Base-by-base conservation (phyloP, 352 stramenopile genomes). In the Phytophthora citrophthora region DNA sequence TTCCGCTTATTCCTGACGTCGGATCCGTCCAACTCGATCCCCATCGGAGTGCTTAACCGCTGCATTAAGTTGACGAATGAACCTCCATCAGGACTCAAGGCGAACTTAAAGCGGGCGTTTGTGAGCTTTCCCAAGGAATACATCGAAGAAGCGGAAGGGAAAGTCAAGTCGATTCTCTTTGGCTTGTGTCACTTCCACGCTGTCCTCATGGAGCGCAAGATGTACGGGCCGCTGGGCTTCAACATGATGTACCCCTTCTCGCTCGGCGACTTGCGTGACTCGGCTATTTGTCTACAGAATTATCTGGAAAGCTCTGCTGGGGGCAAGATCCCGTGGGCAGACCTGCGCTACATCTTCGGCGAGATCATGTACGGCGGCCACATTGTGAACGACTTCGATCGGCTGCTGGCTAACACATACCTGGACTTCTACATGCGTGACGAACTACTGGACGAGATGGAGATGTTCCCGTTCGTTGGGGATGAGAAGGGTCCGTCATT, bases 221-320 rank as follows among this genome's bases (percentile, higher is more conserved):
- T 98, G 79, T 99, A 98, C 70, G 96, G 96, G 4, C 93, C 96
- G 12, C 93, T 98, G 55, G 96, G 96, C n/a, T 99, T 98, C 81
- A 99, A 99, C 67, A 99, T 99, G 95, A 98, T 98, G 78, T 99
- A 99, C 66, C 96, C 96, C 5, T 99, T 99, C 74, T 98, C 91
- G 23, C 91, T 98, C 48, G 96, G 96, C 13, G 97, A 99, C 68
- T 79, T 99, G 52, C 90, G 92, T 34, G 96, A 99, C 71, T 98
- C 90, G 27, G 91, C 95, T 3, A 97, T 97, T 54, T 98, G 91
- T 44, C 70, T 99, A 39, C 83, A 94, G 60, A 99, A 99, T 69
- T 99, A 99, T 56, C 95, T 99, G 63, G 97, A 99, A 51, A 99
- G 97, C 69, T 97, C 86, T 20, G 91, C 88, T 4, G 81, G 82